phyloP scores from a whole-genome alignment of 2,329 filamentous ascomycete genomes.

The Colletotrichum sp. region DNA sequence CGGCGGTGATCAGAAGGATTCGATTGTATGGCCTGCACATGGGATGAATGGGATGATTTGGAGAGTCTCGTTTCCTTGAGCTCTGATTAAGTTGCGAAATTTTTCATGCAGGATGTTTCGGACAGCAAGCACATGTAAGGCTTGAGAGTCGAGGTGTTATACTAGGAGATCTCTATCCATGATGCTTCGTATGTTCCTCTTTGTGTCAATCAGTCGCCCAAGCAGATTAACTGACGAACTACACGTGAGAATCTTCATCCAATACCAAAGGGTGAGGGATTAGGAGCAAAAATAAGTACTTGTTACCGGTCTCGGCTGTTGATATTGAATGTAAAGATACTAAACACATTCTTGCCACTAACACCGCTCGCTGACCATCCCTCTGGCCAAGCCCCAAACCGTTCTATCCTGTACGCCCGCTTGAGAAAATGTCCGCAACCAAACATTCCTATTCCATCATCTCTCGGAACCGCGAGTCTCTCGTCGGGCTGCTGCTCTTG shows the following conservation, averaged over 20 bases:
- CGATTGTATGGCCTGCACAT: background rate
- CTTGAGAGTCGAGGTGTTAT: background rate
- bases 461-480: constrained; percentile 66
- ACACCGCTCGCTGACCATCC: background rate
- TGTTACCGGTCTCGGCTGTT: background rate
- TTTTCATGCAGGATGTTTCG: background rate
- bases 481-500: constrained; percentile 55
- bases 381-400: background rate
- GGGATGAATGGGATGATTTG: too few relatives aligned
- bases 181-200: background rate
- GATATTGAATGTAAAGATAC: background rate
- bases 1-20: background rate
- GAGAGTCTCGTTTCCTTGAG: too few relatives aligned
- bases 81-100: too few relatives aligned
- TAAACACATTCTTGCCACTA: background rate
- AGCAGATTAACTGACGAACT: background rate
- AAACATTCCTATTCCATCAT: constrained; percentile 44
- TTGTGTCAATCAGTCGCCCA: background rate
- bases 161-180: background rate
- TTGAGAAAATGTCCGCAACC: background rate
- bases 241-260: background rate
- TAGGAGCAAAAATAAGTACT: background rate
- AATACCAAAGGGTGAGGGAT: background rate
- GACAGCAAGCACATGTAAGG: background rate
- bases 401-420: background rate